Evolutionary conservation across 371 early-diverging fungal genomes (phyloP), one percentile per base, ranked within the genome.

Genomic region (Mortierella sp.): DNA sequence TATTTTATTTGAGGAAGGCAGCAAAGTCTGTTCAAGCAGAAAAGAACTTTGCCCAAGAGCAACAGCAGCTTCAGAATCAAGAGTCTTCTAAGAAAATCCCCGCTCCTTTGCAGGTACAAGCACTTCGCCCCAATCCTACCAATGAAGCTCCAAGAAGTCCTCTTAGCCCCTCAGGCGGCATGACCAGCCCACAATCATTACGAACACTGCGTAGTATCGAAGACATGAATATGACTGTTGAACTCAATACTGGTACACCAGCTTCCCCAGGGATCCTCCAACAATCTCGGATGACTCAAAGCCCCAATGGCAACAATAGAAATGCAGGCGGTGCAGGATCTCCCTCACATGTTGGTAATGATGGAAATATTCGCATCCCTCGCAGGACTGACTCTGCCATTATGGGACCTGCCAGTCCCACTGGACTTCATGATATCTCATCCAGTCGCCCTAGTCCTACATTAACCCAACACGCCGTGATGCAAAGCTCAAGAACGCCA

Each of bases 1-100:
- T 74, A 7, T 80, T 80, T 58, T 74, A 70, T 49, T 32, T 80
- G 35, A 63, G 68, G 29, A 80, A 80, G 54, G 32, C 80, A 1
- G 42, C 65, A 34, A 80, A 74, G 66, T 74, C 75, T 64, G 10
- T 60, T 10, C 64, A 80, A 29, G 75, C 70, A 3, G 80, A 80
- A 54, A 55, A 35, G 26, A 43, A 58, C 10, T 66, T 62, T 60
- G 72, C 56, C 2, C 40, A 66, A 32, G 34, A 65, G 42, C 68
- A 69, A 32, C 53, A 70, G 19, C 55, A 61, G 32, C 62, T 64
- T 13, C 53, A 26, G 29, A 54, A n/a, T n/a, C n/a, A n/a, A n/a
- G n/a, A 59, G 40, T 3, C 61, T 15, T 0, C 58, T 5, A 70
- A 60, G 29, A 75, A 59, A 26, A 68, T 67, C 26, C 75, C 75